Conservation (phyloP, 129 eudicot genomes). For the Flaveria brownii region DNA sequence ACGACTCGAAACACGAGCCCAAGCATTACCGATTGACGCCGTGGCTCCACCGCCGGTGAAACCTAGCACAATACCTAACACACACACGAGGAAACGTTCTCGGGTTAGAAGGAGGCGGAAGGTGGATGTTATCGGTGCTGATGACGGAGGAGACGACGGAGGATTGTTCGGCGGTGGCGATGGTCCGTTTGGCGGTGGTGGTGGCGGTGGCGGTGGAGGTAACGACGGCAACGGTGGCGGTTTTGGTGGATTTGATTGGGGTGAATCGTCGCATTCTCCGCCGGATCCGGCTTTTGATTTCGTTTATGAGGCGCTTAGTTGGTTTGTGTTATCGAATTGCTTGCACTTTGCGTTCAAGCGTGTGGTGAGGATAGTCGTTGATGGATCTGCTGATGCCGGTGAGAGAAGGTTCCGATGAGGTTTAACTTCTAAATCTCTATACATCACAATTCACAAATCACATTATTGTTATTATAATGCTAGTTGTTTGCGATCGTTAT, state of each 20-base stretch:
- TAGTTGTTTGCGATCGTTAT: constrained; percentile 18
- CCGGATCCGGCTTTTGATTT: constrained; percentile 52
- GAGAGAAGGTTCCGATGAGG: constrained; percentile 36
- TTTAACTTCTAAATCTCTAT: not conserved
- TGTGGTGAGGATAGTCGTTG: constrained; percentile 33
- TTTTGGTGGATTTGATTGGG: constrained; percentile 36
- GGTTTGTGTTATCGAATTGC: constrained; percentile 50
- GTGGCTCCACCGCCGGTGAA: constrained; percentile 45
- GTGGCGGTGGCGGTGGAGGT: constrained; percentile 9
- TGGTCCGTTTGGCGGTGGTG: constrained; percentile 32
- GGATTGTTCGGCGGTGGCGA: constrained; percentile 36
- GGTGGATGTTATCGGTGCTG: constrained; percentile 16
- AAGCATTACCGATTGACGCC: constrained; percentile 34
- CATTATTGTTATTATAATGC: constrained; percentile 11
- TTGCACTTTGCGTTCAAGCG: constrained; percentile 43
- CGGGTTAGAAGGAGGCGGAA: constrained; percentile 31
- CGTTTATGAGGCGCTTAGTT: constrained; percentile 37
- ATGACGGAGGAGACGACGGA: constrained; percentile 19
- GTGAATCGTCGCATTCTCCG: constrained; percentile 36
- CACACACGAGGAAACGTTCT: constrained; percentile 25
- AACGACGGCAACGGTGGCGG: constrained; percentile 15
- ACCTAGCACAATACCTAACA: constrained; percentile 32
- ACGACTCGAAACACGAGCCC: constrained; percentile 26
- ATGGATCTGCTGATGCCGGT: constrained; percentile 32
- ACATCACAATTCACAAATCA: not conserved